Percentiles rank a stretch among this genome's conserved stretches.
These are phyloP conservation scores for Nitzschia putrida DNA, from an alignment of 108 stramenopile species.

Conservation along the genomic window DNA sequence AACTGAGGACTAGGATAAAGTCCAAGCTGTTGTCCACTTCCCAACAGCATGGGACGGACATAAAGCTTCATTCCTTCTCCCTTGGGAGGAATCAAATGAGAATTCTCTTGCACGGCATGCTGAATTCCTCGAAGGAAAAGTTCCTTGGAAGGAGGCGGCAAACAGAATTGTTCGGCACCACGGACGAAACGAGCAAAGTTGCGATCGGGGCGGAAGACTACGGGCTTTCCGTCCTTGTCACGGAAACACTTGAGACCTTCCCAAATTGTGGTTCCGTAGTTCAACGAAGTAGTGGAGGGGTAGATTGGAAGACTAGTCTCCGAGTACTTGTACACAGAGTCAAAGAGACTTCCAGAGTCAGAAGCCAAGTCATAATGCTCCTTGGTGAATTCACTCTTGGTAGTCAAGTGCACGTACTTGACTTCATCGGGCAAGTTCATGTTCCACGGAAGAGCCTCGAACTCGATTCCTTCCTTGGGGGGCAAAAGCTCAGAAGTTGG, in stretches of 20 bases:
- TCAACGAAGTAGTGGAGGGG: conserved; percentile 76
- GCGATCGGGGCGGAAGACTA: conserved; percentile 77
- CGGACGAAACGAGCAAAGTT: conserved; percentile 66
- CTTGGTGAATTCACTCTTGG: conserved; percentile 61
- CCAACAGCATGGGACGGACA: conserved; percentile 69
- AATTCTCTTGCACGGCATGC: conserved; percentile 57
- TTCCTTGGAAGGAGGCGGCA: conserved; percentile 62
- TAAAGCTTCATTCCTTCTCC: conserved; percentile 82
- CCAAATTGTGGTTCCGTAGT: conserved; percentile 87
- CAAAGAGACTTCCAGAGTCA: conserved; percentile 55
- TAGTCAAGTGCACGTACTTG: conserved; percentile 71
- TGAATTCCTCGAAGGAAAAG: conserved; percentile 77
- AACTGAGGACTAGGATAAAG: conserved; percentile 71
- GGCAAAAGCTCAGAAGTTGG: conserved; percentile 1
- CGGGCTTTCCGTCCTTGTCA: conserved; percentile 49
- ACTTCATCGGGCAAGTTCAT: conserved; percentile 75
- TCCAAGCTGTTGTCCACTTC: conserved; percentile 71
- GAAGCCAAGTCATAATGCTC: conserved; percentile 65
- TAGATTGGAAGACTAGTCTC: conserved; percentile 49
- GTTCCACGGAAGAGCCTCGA: conserved; percentile 79
- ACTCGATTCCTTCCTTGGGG: conserved; percentile 70
- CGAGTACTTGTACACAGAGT: conserved; percentile 57
- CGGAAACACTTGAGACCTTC: conserved; percentile 86
- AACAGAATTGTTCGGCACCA: conserved; percentile 74
- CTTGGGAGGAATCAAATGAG: conserved; percentile 67